Base-by-base conservation (phyloP, 2,329 filamentous ascomycete species). In the Rhinocladiella mackenziei region DNA sequence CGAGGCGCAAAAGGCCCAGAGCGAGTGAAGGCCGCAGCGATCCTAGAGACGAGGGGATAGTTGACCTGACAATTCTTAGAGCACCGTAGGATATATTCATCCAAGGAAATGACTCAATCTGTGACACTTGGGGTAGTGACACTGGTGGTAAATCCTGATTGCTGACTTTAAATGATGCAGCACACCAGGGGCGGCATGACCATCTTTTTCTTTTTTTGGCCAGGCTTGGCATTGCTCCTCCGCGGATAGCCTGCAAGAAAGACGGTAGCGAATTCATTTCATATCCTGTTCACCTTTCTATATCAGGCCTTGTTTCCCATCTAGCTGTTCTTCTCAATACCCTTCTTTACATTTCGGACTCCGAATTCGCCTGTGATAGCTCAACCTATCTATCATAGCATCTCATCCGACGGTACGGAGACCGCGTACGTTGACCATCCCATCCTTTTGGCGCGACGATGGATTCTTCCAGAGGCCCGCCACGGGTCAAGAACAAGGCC, bases 401-500 rank as follows among this genome's bases (percentile, higher is more conserved):
- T 32, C 14, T 18, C 11, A 10, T 26, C 11, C n/a, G 33, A 36
- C n/a, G 14, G 9, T n/a, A 17, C n/a, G n/a, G n/a, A 4, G 17
- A 6, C 26, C 5, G 11, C 22, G 3, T 37, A 7, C 14, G 29
- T 7, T 11, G 10, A 32, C 29, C 7, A 15, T 32, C 14, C 9
- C 8, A 13, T 11, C 9, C 7, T 15, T 15, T n/a, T n/a, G n/a
- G n/a, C n/a, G 15, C 34, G 11, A 78, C 51, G 54, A 96, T 97
- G 89, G 91, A 97, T 75, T 80, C 84, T 45, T 83, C 86, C 56
- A 84, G 91, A 54, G 92, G 91, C 59, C 91, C 92, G 46, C 91
- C 92, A 9, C 77, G 89, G 78, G 92, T 98, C 75, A 97, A 97
- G 70, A 97, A 98, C 76, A 98, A 98, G 84, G 88, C 86, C 55